Percentiles rank a stretch among this genome's conserved stretches.
Evolutionary conservation across 768 basidiomycete genomes (phyloP).

Genomic region (Auriscalpium orientale): DNA sequence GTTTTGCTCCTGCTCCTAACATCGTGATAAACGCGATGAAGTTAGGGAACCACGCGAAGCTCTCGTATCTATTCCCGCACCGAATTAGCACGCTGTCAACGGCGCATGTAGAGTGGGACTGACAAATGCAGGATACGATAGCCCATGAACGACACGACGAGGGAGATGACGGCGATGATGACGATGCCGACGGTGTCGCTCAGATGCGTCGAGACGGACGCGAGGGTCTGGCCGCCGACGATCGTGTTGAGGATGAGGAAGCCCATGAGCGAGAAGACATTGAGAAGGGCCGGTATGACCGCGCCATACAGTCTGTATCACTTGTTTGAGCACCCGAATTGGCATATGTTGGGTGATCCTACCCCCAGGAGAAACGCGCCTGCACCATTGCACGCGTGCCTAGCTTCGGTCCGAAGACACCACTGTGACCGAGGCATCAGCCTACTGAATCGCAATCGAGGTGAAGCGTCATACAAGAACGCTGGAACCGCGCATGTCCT

Average conservation of each 20-base stretch:
- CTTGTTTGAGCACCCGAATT: background rate
- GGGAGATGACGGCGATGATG: conserved; percentile 32
- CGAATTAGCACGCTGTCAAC: too few species aligned
- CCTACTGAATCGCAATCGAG: background rate
- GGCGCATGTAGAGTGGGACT: background rate
- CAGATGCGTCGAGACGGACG: conserved; percentile 28
- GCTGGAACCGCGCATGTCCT: conserved; percentile 31
- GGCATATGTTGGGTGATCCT: background rate
- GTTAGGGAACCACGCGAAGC: conserved; percentile 33
- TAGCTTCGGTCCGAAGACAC: conserved; percentile 45
- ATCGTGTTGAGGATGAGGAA: conserved; percentile 45
- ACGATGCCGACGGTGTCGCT: conserved; percentile 33
- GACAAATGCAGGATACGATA: conserved; percentile 28
- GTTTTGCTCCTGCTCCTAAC: conserved; percentile 29
- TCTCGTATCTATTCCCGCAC: conserved; percentile 24
- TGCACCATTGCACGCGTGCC: conserved; percentile 55
- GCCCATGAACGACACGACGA: conserved; percentile 31
- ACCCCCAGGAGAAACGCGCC: conserved; percentile 48
- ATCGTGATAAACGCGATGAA: conserved; percentile 31
- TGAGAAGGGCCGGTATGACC: conserved; percentile 31
- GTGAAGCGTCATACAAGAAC: conserved; percentile 25
- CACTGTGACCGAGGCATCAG: conserved; percentile 21
- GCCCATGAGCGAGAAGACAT: conserved; percentile 37
- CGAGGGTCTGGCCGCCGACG: conserved; percentile 41
- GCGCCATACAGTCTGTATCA: conserved; percentile 31